These are phyloP conservation scores for Globisporangium radiosum DNA, from an alignment of 352 stramenopile species.

Conservation along the genomic window DNA sequence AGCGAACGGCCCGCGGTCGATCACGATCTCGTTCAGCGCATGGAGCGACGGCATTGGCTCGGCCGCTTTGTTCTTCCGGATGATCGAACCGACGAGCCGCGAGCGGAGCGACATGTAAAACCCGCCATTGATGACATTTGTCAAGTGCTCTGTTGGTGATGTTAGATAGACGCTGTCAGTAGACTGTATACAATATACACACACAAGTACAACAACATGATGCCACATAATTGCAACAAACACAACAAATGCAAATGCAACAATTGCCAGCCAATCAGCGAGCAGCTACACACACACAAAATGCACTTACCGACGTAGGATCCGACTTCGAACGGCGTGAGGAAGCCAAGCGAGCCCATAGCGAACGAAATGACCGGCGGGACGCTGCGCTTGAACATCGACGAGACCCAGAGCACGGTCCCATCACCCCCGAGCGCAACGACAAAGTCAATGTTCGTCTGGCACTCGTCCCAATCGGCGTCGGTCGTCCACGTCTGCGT, in stretches of 20 bases:
- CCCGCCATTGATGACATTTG: slow-evolving; percentile 65
- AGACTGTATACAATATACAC: not conserved
- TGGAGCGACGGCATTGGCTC: slow-evolving; percentile 72
- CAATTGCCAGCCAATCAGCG: not conserved
- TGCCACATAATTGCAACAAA: too few relatives aligned
- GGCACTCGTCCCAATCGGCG: slow-evolving; percentile 57
- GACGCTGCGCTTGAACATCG: slow-evolving; percentile 86
- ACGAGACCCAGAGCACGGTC: slow-evolving; percentile 85
- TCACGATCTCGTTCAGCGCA: slow-evolving; percentile 98
- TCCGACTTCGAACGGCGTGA: slow-evolving; percentile 90
- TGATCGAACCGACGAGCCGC: slow-evolving; percentile 64
- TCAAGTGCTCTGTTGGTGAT: slow-evolving; percentile 48
- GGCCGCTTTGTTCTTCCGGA: slow-evolving; percentile 44
- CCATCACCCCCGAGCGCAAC: slow-evolving; percentile 95
- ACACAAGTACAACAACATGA: not conserved
- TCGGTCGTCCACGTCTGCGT: slow-evolving; percentile 62
- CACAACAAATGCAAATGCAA: not conserved
- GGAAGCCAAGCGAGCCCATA: slow-evolving; percentile 94
- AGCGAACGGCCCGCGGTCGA: slow-evolving; percentile 89
- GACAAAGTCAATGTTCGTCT: slow-evolving; percentile 87
- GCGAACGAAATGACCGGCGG: slow-evolving; percentile 94
- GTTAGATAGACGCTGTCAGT: not conserved
- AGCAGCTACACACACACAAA: not conserved
- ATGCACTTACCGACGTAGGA: slow-evolving; percentile 28
- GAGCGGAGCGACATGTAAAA: slow-evolving; percentile 84